Evolutionary conservation across 2,329 filamentous ascomycete species (phyloP).

Genomic region (Pseudogymnoascus sp.): DNA sequence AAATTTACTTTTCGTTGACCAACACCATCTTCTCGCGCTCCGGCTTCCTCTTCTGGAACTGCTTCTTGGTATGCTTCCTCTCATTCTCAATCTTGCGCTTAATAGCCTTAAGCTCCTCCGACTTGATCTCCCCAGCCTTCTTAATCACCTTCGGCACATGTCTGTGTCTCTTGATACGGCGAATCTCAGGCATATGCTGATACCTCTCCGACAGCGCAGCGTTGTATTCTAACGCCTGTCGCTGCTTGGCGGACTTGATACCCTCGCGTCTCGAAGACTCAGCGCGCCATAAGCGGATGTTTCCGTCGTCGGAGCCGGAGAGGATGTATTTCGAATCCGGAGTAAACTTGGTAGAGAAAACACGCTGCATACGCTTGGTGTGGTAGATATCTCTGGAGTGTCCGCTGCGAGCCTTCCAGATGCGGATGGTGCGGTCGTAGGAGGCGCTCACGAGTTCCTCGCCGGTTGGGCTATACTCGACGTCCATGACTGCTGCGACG

Average conservation of each 20-base stretch:
- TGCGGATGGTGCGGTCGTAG: conserved; percentile 80
- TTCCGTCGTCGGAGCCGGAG: conserved; percentile 89
- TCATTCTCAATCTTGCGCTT: conserved; percentile 93
- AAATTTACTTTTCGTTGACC: conserved; percentile 52
- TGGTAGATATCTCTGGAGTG: conserved; percentile 92
- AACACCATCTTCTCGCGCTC: conserved; percentile 94
- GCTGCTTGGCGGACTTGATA: conserved; percentile 76
- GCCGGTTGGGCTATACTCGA: conserved; percentile 91
- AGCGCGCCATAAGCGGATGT: conserved; percentile 82
- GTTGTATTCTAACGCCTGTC: conserved; percentile 88
- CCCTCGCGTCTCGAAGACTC: conserved; percentile 78
- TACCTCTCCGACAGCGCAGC: conserved; percentile 76
- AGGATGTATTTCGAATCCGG: conserved; percentile 86
- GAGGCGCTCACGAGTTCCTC: conserved; percentile 86
- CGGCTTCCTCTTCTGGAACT: conserved; percentile 63
- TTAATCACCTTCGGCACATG: conserved; percentile 90
- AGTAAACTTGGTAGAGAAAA: conserved; percentile 79
- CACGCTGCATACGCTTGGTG: conserved; percentile 95
- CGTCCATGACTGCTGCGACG: conserved; percentile 87
- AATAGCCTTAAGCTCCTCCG: conserved; percentile 76
- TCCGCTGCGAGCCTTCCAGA: conserved; percentile 75
- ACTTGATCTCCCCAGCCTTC: conserved; percentile 94
- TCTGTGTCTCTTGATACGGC: conserved; percentile 81
- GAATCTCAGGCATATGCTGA: conserved; percentile 93
- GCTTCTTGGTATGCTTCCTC: conserved; percentile 82